These are phyloP conservation scores for Arthroderma sp. DNA, from an alignment of 2,329 filamentous ascomycete genomes.

Conservation along the genomic window DNA sequence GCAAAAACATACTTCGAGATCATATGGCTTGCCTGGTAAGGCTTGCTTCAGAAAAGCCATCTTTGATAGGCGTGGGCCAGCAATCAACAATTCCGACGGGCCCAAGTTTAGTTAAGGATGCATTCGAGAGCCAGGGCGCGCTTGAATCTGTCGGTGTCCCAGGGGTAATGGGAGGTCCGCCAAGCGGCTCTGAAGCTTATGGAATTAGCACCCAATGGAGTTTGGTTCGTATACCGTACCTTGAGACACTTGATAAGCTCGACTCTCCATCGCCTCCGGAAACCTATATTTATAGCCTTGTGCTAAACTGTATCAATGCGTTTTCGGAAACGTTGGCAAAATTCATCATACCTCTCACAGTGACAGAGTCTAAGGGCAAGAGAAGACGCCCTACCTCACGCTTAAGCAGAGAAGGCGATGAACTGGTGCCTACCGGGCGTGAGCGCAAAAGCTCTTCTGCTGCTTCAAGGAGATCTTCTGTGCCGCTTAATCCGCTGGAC, in stretches of 20 bases:
- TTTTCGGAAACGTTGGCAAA: constrained; percentile 87
- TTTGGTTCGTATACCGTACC: constrained; percentile 68
- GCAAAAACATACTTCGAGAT: constrained; percentile 65
- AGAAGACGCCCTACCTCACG: constrained; percentile 26
- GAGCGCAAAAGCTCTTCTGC: constrained; percentile 17
- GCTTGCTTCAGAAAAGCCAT: constrained; percentile 78
- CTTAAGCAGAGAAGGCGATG: constrained; percentile 25
- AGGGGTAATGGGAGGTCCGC: constrained; percentile 67
- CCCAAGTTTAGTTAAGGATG: constrained; percentile 42
- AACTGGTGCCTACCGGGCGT: constrained; percentile 14
- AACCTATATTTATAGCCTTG: constrained; percentile 84
- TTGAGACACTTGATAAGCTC: constrained; percentile 87
- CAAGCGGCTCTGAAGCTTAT: constrained; percentile 51
- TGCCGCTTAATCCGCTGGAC: constrained; percentile 67
- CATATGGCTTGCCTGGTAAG: constrained; percentile 83
- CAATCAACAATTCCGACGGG: constrained; percentile 72
- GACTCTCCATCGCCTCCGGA: constrained; percentile 74
- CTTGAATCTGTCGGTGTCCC: constrained; percentile 77
- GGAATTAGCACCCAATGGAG: constrained; percentile 92
- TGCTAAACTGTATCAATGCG: constrained; percentile 75
- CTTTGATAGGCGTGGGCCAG: constrained; percentile 73
- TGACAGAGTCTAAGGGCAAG: constrained; percentile 54
- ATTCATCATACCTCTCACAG: constrained; percentile 81
- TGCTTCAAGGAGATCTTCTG: constrained; percentile 13
- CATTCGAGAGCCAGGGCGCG: constrained; percentile 66